phyloP scores from a whole-genome alignment of 768 basidiomycete species.

The Lentinus brumalis region DNA sequence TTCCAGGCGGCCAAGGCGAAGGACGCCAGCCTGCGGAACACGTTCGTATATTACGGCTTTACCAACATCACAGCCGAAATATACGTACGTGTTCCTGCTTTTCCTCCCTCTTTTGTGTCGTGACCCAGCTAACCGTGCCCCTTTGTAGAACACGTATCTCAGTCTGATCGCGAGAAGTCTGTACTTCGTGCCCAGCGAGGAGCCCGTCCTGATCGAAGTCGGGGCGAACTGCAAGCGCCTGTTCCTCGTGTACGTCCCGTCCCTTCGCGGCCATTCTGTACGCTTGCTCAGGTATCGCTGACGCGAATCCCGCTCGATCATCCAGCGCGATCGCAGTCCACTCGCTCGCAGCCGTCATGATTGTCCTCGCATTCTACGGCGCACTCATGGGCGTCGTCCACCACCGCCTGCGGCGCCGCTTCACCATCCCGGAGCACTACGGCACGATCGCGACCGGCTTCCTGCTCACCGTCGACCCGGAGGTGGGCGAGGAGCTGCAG shows the following conservation, averaged over 20 bases:
- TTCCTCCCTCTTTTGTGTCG: not conserved
- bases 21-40: conserved; percentile 38
- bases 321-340: not conserved
- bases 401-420: conserved; percentile 42
- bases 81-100: conserved; percentile 44
- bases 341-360: not conserved
- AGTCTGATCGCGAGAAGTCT: conserved; percentile 51
- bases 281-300: conserved; percentile 44
- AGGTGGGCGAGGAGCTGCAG: conserved; percentile 35
- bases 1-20: conserved; percentile 47
- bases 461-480: conserved; percentile 53
- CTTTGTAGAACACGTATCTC: conserved; percentile 45
- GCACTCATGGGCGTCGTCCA: conserved; percentile 52
- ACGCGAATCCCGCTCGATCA: not conserved
- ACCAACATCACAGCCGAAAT: conserved; percentile 41
- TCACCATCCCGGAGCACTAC: conserved; percentile 49
- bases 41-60: conserved; percentile 39
- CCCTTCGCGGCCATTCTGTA: no score
- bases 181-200: conserved; percentile 45
- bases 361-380: not conserved
- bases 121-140: not conserved
- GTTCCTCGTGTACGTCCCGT: conserved; percentile 50
- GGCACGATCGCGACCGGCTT: conserved; percentile 60
- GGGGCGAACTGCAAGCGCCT: conserved; percentile 48
- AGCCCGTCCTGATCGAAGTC: conserved; percentile 42